Evolutionary conservation across 345 rosid species (phyloP).

Genomic region (Barbarea vulgaris): DNA sequence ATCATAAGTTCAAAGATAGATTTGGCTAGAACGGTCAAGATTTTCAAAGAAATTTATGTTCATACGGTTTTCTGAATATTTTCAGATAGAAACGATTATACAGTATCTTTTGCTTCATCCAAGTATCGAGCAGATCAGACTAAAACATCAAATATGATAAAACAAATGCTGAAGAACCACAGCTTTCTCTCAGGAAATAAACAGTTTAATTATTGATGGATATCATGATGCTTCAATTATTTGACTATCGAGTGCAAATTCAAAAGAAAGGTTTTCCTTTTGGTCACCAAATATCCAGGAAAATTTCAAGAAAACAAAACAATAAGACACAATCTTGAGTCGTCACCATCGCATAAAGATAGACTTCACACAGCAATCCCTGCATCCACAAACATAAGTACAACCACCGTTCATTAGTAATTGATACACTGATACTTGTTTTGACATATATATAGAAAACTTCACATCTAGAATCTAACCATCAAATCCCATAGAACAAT

Average conservation of each 20-base stretch:
- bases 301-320: conserved; percentile 8
- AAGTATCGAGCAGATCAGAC: background rate
- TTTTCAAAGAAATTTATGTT: too few relatives aligned
- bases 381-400: conserved; percentile 22
- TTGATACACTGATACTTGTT: background rate
- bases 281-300: conserved; percentile 32
- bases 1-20: too few relatives aligned
- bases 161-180: conserved; percentile 9
- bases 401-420: conserved; percentile 12
- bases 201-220: conserved; percentile 31
- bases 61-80: too few relatives aligned
- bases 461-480: background rate
- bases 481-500: background rate
- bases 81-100: too few relatives aligned
- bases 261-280: conserved; percentile 25
- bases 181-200: background rate
- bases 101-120: too few relatives aligned
- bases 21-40: too few relatives aligned
- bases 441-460: background rate
- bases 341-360: conserved; percentile 32
- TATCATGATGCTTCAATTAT: conserved; percentile 32
- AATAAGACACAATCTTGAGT: conserved; percentile 34
- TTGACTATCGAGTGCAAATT: conserved; percentile 23
- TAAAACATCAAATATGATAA: background rate
- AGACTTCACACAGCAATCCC: conserved; percentile 32